Evolutionary conservation across 108 stramenopile species (phyloP).

Genomic region (Cyclotella choctawhatcheeana): DNA sequence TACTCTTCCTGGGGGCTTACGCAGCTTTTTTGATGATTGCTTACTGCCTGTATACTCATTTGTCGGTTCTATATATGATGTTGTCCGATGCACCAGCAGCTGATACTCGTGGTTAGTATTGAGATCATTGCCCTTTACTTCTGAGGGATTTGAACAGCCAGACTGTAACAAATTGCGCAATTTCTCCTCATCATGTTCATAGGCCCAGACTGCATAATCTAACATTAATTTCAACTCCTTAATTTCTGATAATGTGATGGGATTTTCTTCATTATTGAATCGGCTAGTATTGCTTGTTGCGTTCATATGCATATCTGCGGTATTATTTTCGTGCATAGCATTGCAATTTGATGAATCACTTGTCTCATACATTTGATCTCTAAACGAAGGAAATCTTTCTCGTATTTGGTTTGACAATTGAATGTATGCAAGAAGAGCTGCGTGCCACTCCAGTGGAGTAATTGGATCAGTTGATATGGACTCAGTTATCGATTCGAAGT

Average conservation of each 20-base stretch:
- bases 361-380: constrained; percentile 42
- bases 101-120: constrained; percentile 26
- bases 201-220: constrained; percentile 62
- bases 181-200: constrained; percentile 57
- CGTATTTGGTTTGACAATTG: constrained; percentile 55
- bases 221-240: constrained; percentile 35
- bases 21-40: constrained; percentile 5
- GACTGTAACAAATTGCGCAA: constrained; percentile 39
- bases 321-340: neutral
- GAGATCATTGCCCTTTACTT: neutral
- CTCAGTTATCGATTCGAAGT: neutral
- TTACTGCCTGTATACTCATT: neutral
- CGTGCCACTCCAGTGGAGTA: constrained; percentile 63
- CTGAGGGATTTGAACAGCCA: neutral
- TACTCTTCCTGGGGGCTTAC: constrained; percentile 66
- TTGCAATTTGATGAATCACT: neutral
- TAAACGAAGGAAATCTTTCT: constrained; percentile 38
- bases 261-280: neutral
- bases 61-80: constrained; percentile 31
- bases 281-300: neutral
- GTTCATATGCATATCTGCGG: neutral
- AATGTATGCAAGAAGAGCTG: constrained; percentile 64
- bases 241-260: constrained; percentile 36
- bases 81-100: constrained; percentile 49
- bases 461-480: constrained; percentile 12